Percentiles rank a stretch among this genome's conserved stretches.
Evolutionary conservation across 1,284 basidiomycete genomes (phyloP).

Genomic region (Marasmius fiardii): DNA sequence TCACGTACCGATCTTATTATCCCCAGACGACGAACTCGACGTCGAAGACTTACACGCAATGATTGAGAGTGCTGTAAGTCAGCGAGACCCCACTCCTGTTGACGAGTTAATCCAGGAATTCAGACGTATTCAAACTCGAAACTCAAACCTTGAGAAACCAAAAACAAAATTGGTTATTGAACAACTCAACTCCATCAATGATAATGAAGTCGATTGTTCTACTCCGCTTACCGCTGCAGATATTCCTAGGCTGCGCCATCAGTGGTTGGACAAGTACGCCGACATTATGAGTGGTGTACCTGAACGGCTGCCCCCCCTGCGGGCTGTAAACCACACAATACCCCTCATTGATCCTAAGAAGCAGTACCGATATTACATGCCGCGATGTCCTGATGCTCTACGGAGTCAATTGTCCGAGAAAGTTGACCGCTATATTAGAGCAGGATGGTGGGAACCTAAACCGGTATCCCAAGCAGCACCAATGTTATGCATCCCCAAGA

Average conservation of each 20-base stretch:
- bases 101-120: background rate
- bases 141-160: background rate
- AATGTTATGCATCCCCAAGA: no score
- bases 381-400: slow-evolving; percentile 24
- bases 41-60: background rate
- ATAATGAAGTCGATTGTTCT: no score
- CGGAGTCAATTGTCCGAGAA: slow-evolving; percentile 24
- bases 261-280: no score
- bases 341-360: slow-evolving; percentile 22
- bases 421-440: slow-evolving; percentile 22
- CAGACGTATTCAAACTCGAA: background rate
- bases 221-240: background rate
- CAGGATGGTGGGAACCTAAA: no score
- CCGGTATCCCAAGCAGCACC: no score
- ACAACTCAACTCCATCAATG: no score
- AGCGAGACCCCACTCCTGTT: background rate
- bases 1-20: background rate
- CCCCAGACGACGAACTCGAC: background rate
- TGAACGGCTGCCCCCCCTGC: background rate
- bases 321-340: slow-evolving; percentile 22
- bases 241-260: no score
- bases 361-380: slow-evolving; percentile 22
- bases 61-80: background rate
- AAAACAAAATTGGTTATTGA: no score
- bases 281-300: background rate